phyloP scores from a whole-genome alignment of 192 early-diverging fungal species.

The Coemansia sp. region DNA sequence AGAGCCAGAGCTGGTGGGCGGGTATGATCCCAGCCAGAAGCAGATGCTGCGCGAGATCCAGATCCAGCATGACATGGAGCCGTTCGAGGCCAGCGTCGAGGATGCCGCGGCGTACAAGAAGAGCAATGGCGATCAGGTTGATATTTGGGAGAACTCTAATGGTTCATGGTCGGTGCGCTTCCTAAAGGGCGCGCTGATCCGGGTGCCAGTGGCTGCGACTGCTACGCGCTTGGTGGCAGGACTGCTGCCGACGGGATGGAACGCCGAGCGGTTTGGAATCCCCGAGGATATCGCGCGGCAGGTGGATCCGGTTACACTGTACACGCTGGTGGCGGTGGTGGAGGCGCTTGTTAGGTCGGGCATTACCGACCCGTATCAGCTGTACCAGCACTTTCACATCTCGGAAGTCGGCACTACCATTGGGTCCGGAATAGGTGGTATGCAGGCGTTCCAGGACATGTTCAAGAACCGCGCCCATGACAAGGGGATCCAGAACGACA shows the following conservation, averaged over 20 bases:
- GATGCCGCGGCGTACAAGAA: constrained; percentile 80
- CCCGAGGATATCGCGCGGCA: constrained; percentile 85
- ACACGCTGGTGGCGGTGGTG: constrained; percentile 80
- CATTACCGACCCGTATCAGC: constrained; percentile 94
- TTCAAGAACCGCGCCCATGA: constrained; percentile 72
- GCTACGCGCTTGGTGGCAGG: constrained; percentile 81
- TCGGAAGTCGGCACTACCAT: constrained; percentile 87
- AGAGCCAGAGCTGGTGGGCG: constrained; percentile 76
- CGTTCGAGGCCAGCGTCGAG: constrained; percentile 81
- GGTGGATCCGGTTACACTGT: constrained; percentile 84
- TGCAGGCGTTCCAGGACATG: constrained; percentile 61
- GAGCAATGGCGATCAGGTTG: constrained; percentile 73
- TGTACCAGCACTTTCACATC: constrained; percentile 93
- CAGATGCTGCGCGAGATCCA: constrained; percentile 77
- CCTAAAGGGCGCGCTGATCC: constrained; percentile 81
- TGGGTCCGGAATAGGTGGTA: constrained; percentile 87
- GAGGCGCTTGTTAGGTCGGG: constrained; percentile 86
- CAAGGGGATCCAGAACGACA: constrained; percentile 73
- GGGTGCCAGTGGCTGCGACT: constrained; percentile 81
- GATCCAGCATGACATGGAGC: constrained; percentile 78
- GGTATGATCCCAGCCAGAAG: constrained; percentile 84
- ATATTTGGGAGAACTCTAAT: constrained; percentile 37
- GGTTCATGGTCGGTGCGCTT: constrained; percentile 70
- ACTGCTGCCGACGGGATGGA: constrained; percentile 92
- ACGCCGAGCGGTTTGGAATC: constrained; percentile 82